Evolutionary conservation across 2,329 filamentous ascomycete species (phyloP).

Genomic region (Chrysoporthe deuterocubensis): DNA sequence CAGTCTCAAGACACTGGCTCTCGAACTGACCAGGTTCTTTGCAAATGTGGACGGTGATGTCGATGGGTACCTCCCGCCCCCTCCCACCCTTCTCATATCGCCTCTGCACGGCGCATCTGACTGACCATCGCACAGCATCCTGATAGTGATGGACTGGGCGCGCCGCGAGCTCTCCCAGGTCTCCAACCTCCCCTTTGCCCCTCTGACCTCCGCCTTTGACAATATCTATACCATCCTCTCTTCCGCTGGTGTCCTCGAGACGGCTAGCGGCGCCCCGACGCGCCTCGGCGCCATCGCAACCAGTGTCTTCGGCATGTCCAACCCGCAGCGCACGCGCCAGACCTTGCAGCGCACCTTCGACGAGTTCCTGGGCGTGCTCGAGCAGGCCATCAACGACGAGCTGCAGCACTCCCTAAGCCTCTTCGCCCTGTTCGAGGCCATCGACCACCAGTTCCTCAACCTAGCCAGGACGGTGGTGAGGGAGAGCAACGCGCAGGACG

Average conservation of each 20-base stretch:
- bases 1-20: constrained; percentile 79
- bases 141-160: constrained; percentile 97
- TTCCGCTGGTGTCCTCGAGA: constrained; percentile 63
- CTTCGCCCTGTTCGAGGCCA: constrained; percentile 87
- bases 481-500: constrained; percentile 81
- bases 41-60: constrained; percentile 92
- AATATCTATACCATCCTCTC: constrained; percentile 82
- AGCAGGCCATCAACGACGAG: constrained; percentile 87
- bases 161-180: constrained; percentile 79
- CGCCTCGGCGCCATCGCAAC: constrained; percentile 70
- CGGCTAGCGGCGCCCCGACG: constrained; percentile 62
- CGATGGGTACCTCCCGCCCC: constrained; percentile 64
- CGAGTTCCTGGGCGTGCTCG: constrained; percentile 84
- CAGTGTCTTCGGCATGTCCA: constrained; percentile 77
- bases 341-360: constrained; percentile 86
- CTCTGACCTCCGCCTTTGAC: constrained; percentile 74
- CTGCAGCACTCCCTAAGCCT: constrained; percentile 78
- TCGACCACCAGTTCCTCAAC: constrained; percentile 89
- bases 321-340: constrained; percentile 77
- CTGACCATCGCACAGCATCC: constrained; percentile 58
- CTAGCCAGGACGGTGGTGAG: constrained; percentile 83
- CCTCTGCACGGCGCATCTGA: background rate
- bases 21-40: constrained; percentile 90
- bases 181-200: constrained; percentile 62
- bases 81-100: background rate